A percentile compares a stretch with the other conserved stretches of the same genome.
phyloP scores from a whole-genome alignment of 306 rosid genomes.

The Argentina anserina region DNA sequence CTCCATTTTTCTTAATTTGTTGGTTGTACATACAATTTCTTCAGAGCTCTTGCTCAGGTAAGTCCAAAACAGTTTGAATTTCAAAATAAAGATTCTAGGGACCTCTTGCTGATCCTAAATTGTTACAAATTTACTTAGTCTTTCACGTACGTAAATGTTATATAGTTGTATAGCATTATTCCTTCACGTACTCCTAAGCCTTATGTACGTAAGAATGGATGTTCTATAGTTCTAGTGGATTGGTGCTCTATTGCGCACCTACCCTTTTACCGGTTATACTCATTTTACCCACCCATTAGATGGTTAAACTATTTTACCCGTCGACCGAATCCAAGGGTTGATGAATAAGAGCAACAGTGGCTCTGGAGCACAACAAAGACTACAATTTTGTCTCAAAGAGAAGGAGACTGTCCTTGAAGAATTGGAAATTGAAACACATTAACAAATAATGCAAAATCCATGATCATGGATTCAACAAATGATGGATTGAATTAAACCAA shows the following conservation, averaged over 20 bases:
- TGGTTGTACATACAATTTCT: no score
- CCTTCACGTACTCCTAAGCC: no score
- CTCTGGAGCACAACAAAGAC: neutral
- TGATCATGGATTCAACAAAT: slow-evolving; percentile 3
- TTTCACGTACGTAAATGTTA: no score
- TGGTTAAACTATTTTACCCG: no score
- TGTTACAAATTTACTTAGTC: neutral
- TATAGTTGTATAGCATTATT: no score
- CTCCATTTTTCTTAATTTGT: no score
- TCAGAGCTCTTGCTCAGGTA: neutral
- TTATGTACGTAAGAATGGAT: no score
- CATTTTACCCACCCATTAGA: no score
- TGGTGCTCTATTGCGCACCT: neutral
- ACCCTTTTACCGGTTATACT: no score
- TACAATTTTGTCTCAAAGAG: neutral
- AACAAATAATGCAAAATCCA: neutral
- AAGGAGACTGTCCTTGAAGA: neutral
- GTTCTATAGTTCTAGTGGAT: neutral
- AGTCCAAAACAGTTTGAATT: neutral
- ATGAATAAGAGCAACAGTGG: neutral
- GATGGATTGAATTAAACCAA: slow-evolving; percentile 12
- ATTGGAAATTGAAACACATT: neutral
- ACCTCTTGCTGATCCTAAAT: neutral
- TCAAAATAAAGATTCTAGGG: neutral
- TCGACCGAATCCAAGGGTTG: no score